Conservation (phyloP, 768 basidiomycete species). For the Amanita molliuscula region DNA sequence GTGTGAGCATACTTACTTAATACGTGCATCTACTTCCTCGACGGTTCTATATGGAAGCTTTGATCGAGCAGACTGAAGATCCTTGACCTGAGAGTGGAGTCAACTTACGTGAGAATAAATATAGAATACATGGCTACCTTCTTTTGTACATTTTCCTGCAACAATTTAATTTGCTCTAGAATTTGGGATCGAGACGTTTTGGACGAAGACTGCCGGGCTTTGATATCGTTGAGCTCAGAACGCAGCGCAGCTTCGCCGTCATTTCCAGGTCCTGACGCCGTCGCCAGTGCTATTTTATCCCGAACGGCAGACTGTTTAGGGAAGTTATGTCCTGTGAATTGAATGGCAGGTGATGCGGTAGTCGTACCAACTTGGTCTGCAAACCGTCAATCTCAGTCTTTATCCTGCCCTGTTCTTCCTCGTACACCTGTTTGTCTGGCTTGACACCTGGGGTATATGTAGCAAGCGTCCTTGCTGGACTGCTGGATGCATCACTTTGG, state of each 20-base stretch:
- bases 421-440: conserved; percentile 82
- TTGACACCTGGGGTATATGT: conserved; percentile 42
- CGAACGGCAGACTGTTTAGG: conserved; percentile 48
- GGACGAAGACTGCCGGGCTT: conserved; percentile 66
- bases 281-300: conserved; percentile 62
- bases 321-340: conserved; percentile 8
- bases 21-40: conserved; percentile 78
- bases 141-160: conserved; percentile 72
- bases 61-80: conserved; percentile 68
- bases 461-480: conserved; percentile 29
- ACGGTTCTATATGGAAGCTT: conserved; percentile 76
- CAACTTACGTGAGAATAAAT: neutral
- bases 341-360: conserved; percentile 3
- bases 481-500: conserved; percentile 9
- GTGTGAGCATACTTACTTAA: conserved; percentile 45
- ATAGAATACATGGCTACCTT: conserved; percentile 40
- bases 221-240: conserved; percentile 72
- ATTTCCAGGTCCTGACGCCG: conserved; percentile 51
- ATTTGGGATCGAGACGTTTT: conserved; percentile 65
- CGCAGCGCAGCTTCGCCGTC: conserved; percentile 67
- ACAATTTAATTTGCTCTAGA: conserved; percentile 64
- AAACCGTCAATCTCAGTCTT: conserved; percentile 78
- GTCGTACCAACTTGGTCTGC: conserved; percentile 71
- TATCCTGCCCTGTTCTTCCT: conserved; percentile 75
- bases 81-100: conserved; percentile 53